A percentile compares a stretch with the other conserved stretches of the same genome.
phyloP scores from a whole-genome alignment of 108 stramenopile species.

The Cyclotella choctawhatcheeana region DNA sequence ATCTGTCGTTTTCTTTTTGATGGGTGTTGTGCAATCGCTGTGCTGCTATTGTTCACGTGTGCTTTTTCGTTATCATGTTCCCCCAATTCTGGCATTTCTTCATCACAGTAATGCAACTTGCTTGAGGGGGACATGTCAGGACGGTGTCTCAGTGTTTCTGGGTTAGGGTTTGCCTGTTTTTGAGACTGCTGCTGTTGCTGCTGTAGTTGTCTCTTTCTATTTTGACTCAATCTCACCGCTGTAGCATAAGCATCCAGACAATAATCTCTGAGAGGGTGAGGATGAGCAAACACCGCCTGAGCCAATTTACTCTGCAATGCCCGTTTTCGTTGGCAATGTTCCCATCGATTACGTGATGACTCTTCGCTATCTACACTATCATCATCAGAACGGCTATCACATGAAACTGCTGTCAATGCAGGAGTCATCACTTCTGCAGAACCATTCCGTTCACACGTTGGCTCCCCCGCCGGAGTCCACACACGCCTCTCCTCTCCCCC shows the following conservation, averaged over 20 bases:
- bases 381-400: slow-evolving; percentile 9
- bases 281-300: slow-evolving; percentile 79
- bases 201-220: slow-evolving; percentile 23
- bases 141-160: slow-evolving; percentile 8
- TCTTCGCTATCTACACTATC: slow-evolving; percentile 16
- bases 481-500: not conserved
- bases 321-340: slow-evolving; percentile 48
- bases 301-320: slow-evolving; percentile 71
- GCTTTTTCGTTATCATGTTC: slow-evolving; percentile 4
- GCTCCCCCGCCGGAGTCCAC: slow-evolving; percentile 34
- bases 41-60: slow-evolving; percentile 12
- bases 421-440: not conserved
- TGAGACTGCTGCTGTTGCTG: slow-evolving; percentile 2
- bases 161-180: slow-evolving; percentile 1
- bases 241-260: slow-evolving; percentile 77
- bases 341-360: not conserved
- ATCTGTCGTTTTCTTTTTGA: not conserved
- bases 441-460: slow-evolving; percentile 20
- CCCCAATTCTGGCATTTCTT: slow-evolving; percentile 16
- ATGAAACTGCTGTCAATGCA: slow-evolving; percentile 16
- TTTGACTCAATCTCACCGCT: slow-evolving; percentile 55
- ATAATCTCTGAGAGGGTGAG: slow-evolving; percentile 69
- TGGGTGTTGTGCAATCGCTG: not conserved
- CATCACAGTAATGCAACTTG: slow-evolving; percentile 14
- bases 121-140: not conserved